A percentile compares a stretch with the other conserved stretches of the same genome.
Conservation (phyloP, 2,329 filamentous ascomycete genomes). For the Pseudocercospora eumusae region DNA sequence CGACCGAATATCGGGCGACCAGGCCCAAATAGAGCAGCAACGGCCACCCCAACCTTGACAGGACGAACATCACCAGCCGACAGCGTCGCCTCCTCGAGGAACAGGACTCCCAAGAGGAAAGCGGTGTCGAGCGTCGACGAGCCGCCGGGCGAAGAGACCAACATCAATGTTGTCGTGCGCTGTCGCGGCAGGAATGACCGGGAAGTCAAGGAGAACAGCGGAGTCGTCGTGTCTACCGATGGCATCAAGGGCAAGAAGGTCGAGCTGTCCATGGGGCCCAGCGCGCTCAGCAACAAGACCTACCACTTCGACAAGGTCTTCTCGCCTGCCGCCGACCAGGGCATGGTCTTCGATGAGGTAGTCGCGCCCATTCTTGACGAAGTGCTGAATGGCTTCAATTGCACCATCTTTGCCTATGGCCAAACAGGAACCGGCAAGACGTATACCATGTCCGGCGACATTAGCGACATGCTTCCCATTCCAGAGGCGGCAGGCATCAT, state of each 20-base stretch:
- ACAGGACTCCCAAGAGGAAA: constrained; percentile 73
- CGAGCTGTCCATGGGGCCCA: constrained; percentile 88
- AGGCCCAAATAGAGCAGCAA: constrained; percentile 47
- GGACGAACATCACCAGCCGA: constrained; percentile 69
- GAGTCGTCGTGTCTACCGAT: constrained; percentile 84
- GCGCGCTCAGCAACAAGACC: constrained; percentile 89
- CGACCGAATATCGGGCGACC: constrained; percentile 54
- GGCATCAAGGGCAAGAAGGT: constrained; percentile 84
- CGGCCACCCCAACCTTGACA: constrained; percentile 48
- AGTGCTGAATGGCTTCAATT: constrained; percentile 94
- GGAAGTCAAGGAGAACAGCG: constrained; percentile 91
- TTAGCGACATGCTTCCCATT: constrained; percentile 84
- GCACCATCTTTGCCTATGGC: constrained; percentile 97
- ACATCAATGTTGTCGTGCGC: constrained; percentile 95
- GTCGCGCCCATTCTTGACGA: constrained; percentile 91
- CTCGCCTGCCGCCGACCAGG: constrained; percentile 89
- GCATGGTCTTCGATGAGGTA: constrained; percentile 92
- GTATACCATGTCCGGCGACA: constrained; percentile 99
- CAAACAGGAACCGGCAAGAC: constrained; percentile 98
- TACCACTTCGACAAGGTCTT: constrained; percentile 98
- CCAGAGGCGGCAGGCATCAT: constrained; percentile 95
- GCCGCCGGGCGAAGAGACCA: constrained; percentile 75
- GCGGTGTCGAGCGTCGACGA: constrained; percentile 69
- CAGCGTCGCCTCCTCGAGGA: constrained; percentile 62
- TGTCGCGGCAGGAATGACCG: constrained; percentile 91